Percentiles rank a stretch among this genome's conserved stretches.
phyloP scores from a whole-genome alignment of 2,329 filamentous ascomycete species.

The Pseudogymnoascus sp. region DNA sequence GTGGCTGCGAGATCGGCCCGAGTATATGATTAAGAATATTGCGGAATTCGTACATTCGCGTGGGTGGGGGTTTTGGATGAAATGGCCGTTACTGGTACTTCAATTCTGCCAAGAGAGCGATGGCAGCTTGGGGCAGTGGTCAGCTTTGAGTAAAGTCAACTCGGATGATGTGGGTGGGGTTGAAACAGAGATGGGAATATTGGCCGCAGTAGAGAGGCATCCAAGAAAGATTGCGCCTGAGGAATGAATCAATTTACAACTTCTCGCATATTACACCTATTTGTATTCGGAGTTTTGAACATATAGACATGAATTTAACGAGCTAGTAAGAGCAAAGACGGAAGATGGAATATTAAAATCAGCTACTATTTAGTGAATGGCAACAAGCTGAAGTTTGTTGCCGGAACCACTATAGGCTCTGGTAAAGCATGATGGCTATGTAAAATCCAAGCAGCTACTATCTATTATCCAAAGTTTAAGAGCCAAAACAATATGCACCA shows the following conservation, averaged over 20 bases:
- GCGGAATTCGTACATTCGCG: constrained; percentile 2
- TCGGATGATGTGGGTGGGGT: background rate
- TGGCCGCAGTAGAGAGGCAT: background rate
- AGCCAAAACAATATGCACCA: background rate
- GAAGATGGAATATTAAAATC: background rate
- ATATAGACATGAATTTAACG: background rate
- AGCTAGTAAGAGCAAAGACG: background rate
- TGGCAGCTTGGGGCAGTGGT: background rate
- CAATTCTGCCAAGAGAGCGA: background rate
- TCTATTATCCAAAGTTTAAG: background rate
- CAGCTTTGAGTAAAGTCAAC: background rate
- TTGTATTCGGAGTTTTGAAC: background rate
- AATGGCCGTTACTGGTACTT: constrained; percentile 14
- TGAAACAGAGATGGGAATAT: background rate
- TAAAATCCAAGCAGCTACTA: background rate
- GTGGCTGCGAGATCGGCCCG: constrained; percentile 20
- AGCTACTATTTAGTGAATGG: background rate
- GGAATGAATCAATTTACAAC: background rate
- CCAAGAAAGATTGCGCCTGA: background rate
- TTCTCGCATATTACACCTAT: background rate
- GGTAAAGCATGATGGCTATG: background rate
- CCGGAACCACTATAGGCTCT: background rate
- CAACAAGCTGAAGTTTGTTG: background rate
- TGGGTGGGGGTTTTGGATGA: constrained; percentile 16
- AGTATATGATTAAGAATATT: constrained; percentile 19